Percentiles rank a stretch among this genome's conserved stretches.
Conservation (phyloP, 2,329 filamentous ascomycete species). For the Fusarium sp. region DNA sequence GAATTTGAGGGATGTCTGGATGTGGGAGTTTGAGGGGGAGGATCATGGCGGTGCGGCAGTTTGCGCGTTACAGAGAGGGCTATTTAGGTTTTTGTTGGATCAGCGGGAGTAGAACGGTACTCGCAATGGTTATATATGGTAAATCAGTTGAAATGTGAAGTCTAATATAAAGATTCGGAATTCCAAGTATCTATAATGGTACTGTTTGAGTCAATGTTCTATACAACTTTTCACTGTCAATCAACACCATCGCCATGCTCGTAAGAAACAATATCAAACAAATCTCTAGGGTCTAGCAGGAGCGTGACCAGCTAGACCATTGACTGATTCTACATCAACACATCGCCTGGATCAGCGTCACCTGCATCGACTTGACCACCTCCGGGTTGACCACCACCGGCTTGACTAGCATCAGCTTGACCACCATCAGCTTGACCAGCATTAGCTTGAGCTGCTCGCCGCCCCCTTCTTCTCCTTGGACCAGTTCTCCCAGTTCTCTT, state of each 20-base stretch:
- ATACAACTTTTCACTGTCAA: background rate
- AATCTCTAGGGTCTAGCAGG: background rate
- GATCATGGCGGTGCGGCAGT: conserved; percentile 43
- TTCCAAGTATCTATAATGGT: background rate
- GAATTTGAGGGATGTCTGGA: conserved; percentile 34
- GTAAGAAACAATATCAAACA: background rate
- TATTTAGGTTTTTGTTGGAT: conserved; percentile 36
- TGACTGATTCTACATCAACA: background rate
- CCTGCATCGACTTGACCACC: background rate
- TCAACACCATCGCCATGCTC: background rate
- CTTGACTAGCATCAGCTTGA: background rate
- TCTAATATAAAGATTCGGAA: background rate
- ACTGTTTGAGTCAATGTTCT: background rate
- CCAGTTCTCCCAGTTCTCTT: background rate
- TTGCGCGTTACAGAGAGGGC: conserved; percentile 36
- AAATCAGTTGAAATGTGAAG: background rate
- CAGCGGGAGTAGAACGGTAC: background rate
- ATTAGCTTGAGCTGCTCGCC: background rate
- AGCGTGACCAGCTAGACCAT: too few relatives aligned
- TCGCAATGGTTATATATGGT: background rate
- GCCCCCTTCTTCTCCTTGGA: background rate
- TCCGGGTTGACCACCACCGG: too few relatives aligned
- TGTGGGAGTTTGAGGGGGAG: conserved; percentile 45
- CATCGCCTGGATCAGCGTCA: background rate
- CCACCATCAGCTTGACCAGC: background rate